Evolutionary conservation across 2,329 filamentous ascomycete genomes (phyloP).

Genomic region (Didymella segeticola): DNA sequence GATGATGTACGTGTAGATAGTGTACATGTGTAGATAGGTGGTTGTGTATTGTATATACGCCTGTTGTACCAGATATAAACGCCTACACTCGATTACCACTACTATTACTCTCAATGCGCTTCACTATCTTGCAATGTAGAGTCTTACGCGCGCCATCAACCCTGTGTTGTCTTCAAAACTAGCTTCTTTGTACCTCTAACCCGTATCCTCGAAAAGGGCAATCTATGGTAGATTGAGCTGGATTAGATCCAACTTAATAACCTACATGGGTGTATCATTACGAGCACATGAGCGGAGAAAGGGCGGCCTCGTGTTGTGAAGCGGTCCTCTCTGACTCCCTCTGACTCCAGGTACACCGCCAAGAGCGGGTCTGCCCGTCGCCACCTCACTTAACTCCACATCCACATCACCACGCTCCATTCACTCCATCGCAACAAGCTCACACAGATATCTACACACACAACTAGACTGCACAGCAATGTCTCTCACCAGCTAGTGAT

Average conservation of each 20-base stretch:
- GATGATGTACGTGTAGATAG: not conserved
- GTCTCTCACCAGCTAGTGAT: constrained; percentile 25
- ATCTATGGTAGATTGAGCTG: too few relatives aligned
- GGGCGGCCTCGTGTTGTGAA: constrained; percentile 10
- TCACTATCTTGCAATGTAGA: too few relatives aligned
- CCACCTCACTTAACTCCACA: constrained; percentile 11
- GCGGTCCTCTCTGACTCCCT: constrained; percentile 8
- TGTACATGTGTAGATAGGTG: not conserved
- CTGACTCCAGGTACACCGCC: constrained; percentile 11
- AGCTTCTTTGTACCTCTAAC: too few relatives aligned
- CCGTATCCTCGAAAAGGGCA: too few relatives aligned
- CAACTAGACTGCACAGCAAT: constrained; percentile 6
- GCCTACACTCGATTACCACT: too few relatives aligned
- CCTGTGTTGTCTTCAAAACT: too few relatives aligned
- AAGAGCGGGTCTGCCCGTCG: constrained; percentile 12
- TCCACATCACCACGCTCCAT: constrained; percentile 1
- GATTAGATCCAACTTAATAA: too few relatives aligned
- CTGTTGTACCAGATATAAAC: too few relatives aligned
- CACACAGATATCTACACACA: not conserved
- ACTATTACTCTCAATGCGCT: too few relatives aligned
- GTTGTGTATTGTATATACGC: not conserved
- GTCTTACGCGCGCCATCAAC: too few relatives aligned
- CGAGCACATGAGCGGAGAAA: too few relatives aligned
- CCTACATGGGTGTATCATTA: too few relatives aligned
- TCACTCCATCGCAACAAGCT: constrained; percentile 6